Evolutionary conservation across 176 grass and related monocot species (phyloP).

Genomic region (Zea luxurians): DNA sequence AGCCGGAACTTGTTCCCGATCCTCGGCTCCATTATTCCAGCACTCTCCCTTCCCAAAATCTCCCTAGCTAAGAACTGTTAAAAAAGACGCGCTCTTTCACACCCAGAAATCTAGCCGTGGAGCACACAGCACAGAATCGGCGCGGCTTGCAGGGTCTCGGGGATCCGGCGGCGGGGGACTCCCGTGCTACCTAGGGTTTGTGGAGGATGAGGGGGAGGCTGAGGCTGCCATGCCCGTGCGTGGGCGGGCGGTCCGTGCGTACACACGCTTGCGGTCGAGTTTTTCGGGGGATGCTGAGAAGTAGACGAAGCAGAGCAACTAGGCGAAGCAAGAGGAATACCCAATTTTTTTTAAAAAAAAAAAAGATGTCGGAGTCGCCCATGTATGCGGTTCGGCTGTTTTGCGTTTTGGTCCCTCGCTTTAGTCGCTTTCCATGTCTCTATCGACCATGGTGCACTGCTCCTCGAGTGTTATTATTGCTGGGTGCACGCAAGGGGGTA

Average conservation of each 20-base stretch:
- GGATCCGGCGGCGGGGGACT: neutral
- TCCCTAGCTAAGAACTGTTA: neutral
- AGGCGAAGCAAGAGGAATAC: neutral
- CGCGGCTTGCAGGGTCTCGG: neutral
- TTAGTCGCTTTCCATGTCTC: conserved; percentile 22
- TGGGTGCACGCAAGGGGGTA: neutral
- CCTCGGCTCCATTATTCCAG: conserved; percentile 73
- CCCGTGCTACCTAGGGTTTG: conserved; percentile 58
- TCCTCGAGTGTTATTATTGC: conserved; percentile 14
- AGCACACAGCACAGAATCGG: conserved; percentile 26
- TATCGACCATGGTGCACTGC: neutral
- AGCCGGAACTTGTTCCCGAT: conserved; percentile 95
- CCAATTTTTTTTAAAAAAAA: too few species aligned
- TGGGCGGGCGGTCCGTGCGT: conserved; percentile 4
- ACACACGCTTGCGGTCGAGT: neutral
- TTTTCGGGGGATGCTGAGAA: conserved; percentile 25
- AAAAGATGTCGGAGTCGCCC: too few species aligned
- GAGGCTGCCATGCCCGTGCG: conserved; percentile 43
- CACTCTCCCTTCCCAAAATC: conserved; percentile 12
- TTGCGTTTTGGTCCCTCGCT: conserved; percentile 26
- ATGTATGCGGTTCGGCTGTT: neutral
- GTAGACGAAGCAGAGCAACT: conserved; percentile 41
- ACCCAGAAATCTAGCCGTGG: conserved; percentile 31
- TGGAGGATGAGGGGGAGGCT: conserved; percentile 16
- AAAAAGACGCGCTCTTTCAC: conserved; percentile 34